phyloP scores from a whole-genome alignment of 1,284 basidiomycete species.

The Cutaneotrichosporon sp. region DNA sequence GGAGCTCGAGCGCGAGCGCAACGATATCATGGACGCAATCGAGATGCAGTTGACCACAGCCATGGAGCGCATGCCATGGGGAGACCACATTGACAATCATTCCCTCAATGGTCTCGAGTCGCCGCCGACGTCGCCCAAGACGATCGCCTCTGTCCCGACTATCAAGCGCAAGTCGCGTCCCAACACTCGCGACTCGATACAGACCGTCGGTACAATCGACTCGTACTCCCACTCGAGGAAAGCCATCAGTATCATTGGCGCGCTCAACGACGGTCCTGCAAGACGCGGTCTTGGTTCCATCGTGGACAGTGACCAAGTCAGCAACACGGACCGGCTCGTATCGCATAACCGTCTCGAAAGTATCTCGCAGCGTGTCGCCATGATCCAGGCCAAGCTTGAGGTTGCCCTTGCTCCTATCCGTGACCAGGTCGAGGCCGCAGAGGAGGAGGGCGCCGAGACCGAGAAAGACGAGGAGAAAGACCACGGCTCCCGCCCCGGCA shows the following conservation, averaged over 20 bases:
- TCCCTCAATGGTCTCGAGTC: constrained; percentile 6
- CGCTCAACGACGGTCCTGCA: constrained; percentile 23
- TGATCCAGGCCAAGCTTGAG: constrained; percentile 40
- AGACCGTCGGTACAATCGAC: constrained; percentile 27
- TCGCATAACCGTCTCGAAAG: constrained; percentile 25
- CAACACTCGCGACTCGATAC: constrained; percentile 28
- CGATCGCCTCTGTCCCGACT: background rate
- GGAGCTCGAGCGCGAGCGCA: constrained; percentile 50
- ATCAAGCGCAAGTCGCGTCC: constrained; percentile 22
- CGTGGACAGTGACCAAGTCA: constrained; percentile 23
- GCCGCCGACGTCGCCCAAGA: constrained; percentile 12
- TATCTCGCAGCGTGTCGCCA: constrained; percentile 33
- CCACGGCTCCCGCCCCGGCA: background rate
- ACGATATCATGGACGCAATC: constrained; percentile 50
- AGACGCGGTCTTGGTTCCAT: constrained; percentile 25
- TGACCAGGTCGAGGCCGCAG: constrained; percentile 9
- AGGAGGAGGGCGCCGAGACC: background rate
- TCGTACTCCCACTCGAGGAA: constrained; percentile 13
- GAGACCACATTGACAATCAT: constrained; percentile 5
- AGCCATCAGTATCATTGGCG: constrained; percentile 30
- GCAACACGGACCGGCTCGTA: constrained; percentile 22
- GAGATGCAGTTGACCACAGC: constrained; percentile 48
- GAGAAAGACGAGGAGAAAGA: constrained; percentile 6
- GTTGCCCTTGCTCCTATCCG: constrained; percentile 25
- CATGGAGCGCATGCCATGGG: constrained; percentile 30